Evolutionary conservation across 257 asterid species (phyloP), one percentile per base, ranked within the genome.

Genomic region (Scutellaria minor): DNA sequence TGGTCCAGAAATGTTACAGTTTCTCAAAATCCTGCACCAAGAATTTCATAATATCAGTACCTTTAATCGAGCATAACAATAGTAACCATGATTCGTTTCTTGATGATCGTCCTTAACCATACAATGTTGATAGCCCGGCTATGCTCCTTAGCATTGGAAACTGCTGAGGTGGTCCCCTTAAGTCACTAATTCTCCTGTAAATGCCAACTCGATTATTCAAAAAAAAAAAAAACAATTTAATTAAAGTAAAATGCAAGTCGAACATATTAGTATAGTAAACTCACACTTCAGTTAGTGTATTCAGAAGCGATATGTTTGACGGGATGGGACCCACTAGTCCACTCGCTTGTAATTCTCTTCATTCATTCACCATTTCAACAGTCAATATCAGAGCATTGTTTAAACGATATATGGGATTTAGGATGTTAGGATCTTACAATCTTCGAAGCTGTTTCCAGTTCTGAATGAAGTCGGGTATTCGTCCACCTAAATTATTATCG

Each of bases 281-380:
- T 91, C 83, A 91, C 97, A 91, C 76, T 64, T 80, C 85, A 27
- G 56, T 77, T 68, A 91, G 85, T 60, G 74, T 41, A 72, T 77
- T 82, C 80, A 89, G 84, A 71, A 77, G 84, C n/a, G 95, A 91
- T 66, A 87, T 87, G 82, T 76, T 76, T 35, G 79, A 66, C 42
- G 95, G 97, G 79, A 91, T 83, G 41, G 97, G 93, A 5, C 97
- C 97, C 54, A 73, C 81, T 77, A 89, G 74, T 79, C 97, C 97
- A 70, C 89, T 84, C 6, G 91, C 91, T 40, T 83, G 81, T 86
- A 91, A 79, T 73, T 91, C 95, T 67, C 97, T 91, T 84, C 83
- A 82, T 70, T 51, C n/a, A 66, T 70, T 51, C n/a, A 66, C 56
- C 44, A 61, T 59, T 70, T 20, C 42, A 66, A 74, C n/a, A 70